These are phyloP conservation scores for Fragaria iinumae DNA, from an alignment of 306 rosid species.

Conservation along the genomic window DNA sequence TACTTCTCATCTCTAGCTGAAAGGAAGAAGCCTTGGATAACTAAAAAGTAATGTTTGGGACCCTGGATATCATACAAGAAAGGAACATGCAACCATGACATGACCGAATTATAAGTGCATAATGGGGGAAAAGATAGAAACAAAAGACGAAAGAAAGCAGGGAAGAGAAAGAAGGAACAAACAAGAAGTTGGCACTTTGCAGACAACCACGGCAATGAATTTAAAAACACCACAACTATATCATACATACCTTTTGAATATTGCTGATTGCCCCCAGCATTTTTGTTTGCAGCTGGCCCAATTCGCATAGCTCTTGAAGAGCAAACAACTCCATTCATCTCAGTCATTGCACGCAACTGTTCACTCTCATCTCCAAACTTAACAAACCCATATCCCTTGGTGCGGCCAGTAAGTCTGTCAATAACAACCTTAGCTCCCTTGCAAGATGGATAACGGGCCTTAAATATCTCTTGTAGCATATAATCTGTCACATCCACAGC, in stretches of 20 bases:
- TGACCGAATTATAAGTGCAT: background rate
- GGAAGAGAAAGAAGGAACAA: background rate
- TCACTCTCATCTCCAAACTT: conserved; percentile 85
- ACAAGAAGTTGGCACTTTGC: background rate
- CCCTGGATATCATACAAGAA: conserved; percentile 22
- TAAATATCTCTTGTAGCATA: conserved; percentile 64
- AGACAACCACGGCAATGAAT: background rate
- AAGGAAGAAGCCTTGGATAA: conserved; percentile 28
- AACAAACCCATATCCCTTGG: conserved; percentile 94
- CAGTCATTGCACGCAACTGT: conserved; percentile 79
- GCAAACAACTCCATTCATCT: conserved; percentile 90
- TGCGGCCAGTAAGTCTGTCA: conserved; percentile 82
- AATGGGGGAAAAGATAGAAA: background rate
- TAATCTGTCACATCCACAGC: conserved; percentile 91
- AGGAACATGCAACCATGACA: background rate
- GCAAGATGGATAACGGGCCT: conserved; percentile 50
- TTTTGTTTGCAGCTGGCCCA: conserved; percentile 92
- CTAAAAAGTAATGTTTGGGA: conserved; percentile 22
- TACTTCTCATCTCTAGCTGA: conserved; percentile 52
- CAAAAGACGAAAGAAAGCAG: background rate
- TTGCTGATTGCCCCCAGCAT: conserved; percentile 55
- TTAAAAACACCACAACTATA: background rate
- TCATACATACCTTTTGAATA: conserved; percentile 49
- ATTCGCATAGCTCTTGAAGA: conserved; percentile 93
- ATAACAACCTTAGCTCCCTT: conserved; percentile 96